These are phyloP conservation scores for Ramaria sp. DNA, from an alignment of 768 basidiomycete genomes.

Conservation along the genomic window DNA sequence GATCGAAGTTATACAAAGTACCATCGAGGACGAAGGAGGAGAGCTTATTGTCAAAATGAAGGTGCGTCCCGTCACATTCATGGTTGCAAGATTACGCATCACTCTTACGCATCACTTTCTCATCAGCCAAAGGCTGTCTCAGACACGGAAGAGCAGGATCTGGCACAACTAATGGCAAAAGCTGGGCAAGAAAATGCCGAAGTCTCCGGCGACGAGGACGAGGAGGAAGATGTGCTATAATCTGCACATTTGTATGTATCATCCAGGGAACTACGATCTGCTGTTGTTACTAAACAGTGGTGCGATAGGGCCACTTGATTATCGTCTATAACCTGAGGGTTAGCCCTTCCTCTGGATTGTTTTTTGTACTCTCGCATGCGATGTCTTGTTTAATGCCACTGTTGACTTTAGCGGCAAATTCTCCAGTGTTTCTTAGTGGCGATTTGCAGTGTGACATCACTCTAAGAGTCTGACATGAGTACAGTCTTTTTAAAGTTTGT, in stretches of 20 bases:
- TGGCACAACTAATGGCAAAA: slow-evolving; percentile 94
- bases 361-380: too few relatives aligned
- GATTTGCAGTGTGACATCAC: too few relatives aligned
- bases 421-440: too few relatives aligned
- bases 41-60: slow-evolving; percentile 93
- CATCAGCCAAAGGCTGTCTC: slow-evolving; percentile 91
- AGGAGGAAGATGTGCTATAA: slow-evolving; percentile 37
- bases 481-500: too few relatives aligned
- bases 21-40: slow-evolving; percentile 80
- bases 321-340: too few relatives aligned
- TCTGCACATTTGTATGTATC: neutral
- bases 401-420: too few relatives aligned
- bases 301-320: neutral
- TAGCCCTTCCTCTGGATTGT: too few relatives aligned
- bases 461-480: too few relatives aligned
- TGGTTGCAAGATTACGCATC: neutral
- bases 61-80: slow-evolving; percentile 28
- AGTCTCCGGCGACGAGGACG: slow-evolving; percentile 90
- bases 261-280: neutral
- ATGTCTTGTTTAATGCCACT: too few relatives aligned
- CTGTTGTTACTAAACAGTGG: neutral
- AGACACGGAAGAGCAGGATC: slow-evolving; percentile 94
- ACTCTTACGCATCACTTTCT: neutral
- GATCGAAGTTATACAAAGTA: slow-evolving; percentile 78
- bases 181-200: slow-evolving; percentile 91